Base-by-base conservation (phyloP, 768 basidiomycete species). In the Galerina sulciceps region DNA sequence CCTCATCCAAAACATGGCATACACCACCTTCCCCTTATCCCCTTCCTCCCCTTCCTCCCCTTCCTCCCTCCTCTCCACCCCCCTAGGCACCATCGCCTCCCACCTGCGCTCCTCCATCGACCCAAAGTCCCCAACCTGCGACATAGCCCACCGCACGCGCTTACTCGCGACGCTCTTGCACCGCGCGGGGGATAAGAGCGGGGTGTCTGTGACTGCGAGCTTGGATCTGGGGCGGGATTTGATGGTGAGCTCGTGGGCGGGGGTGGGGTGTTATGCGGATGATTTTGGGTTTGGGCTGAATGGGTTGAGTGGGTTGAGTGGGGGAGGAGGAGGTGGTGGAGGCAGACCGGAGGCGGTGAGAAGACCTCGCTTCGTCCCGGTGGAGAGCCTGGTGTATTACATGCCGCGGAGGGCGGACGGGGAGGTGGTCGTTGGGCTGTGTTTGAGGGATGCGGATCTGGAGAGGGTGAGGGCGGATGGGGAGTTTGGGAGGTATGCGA, bases 221-320 rank as follows among this genome's bases (percentile, higher is more conserved):
- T 35, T 71, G 8, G 51, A 67, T 44, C 31, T 57, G 1, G 49
- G 59, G 1, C 41, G 38, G n/a, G 71, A 70, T 37, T 56, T 73
- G 55, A 67, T 67, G 69, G 57, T 71, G 3, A 70, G 67, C 51
- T 73, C 70, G 10, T 73, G 70, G 71, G 65, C 66, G 14, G 67
- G 70, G 45, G 54, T 65, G 10, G 42, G 63, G 22, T 61, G 60
- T 41, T 67, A 65, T 50, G 56, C 64, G 4, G 55, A 70, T n/a
- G 67, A 71, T 37, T 71, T 70, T 40, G 53, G 55, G 13, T 52
- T 71, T 11, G 56, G 54, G 15, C 49, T 70, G 2, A 11, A 23
- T 8, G 20, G 20, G 17, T n/a, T n/a, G n/a, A n/a, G n/a, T n/a
- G n/a, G n/a, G n/a, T n/a, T n/a, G n/a, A n/a, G n/a, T n/a, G n/a